Conservation (phyloP, 805 yeast genomes). For the Debaryomyces tyrocola region DNA sequence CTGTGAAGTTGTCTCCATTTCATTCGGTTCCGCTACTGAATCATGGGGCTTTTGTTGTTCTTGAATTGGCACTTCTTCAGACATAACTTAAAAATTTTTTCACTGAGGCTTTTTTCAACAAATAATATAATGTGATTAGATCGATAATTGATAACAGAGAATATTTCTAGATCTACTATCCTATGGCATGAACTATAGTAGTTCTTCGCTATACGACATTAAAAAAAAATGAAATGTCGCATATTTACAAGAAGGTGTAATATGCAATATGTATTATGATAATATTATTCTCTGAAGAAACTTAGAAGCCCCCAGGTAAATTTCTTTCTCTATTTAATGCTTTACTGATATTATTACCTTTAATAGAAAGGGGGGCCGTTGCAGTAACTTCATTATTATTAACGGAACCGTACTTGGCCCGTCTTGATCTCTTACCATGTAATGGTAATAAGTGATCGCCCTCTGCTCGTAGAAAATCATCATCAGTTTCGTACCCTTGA, state of each 20-base stretch:
- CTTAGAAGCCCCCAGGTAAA: slow-evolving; percentile 11
- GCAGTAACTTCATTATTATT: slow-evolving; percentile 5
- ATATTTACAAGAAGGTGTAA: background rate
- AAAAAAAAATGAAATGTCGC: background rate
- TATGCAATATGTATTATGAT: too few species aligned
- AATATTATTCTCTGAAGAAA: background rate
- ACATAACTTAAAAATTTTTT: slow-evolving; percentile 17
- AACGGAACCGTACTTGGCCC: slow-evolving; percentile 18
- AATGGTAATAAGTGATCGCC: slow-evolving; percentile 30
- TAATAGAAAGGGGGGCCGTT: slow-evolving; percentile 28
- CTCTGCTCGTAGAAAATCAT: slow-evolving; percentile 33
- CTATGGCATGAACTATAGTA: too few species aligned
- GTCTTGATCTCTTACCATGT: slow-evolving; percentile 14
- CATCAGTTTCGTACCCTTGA: slow-evolving; percentile 45
- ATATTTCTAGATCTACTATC: too few species aligned
- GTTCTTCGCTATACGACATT: background rate
- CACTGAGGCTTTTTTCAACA: background rate
- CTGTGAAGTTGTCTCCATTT: background rate
- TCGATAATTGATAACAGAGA: background rate
- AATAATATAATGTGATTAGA: background rate
- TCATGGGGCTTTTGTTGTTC: slow-evolving; percentile 13
- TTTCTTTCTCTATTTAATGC: slow-evolving; percentile 20
- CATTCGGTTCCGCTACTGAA: background rate
- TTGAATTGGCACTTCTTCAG: slow-evolving; percentile 30
- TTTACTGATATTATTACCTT: slow-evolving; percentile 16